Percentiles rank a stretch among this genome's conserved stretches.
These are phyloP conservation scores for Scytalidium lignicola DNA, from an alignment of 2,329 filamentous ascomycete genomes.

Conservation along the genomic window DNA sequence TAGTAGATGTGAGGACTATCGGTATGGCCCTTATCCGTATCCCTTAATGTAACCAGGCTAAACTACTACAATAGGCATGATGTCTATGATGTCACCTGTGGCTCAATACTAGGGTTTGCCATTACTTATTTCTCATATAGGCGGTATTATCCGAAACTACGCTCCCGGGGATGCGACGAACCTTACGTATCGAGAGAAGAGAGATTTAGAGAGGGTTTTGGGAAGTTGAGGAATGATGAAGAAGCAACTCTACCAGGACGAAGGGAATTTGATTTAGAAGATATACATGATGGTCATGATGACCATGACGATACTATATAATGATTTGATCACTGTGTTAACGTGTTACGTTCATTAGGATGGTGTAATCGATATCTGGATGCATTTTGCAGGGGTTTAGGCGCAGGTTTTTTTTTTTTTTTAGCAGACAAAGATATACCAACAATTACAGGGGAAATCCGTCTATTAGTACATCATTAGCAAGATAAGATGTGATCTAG, in stretches of 20 bases:
- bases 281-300: background rate
- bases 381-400: background rate
- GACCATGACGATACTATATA: background rate
- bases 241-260: slow-evolving; percentile 12
- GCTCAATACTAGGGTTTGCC: slow-evolving; percentile 53
- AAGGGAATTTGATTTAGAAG: background rate
- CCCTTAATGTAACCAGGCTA: background rate
- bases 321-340: background rate
- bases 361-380: background rate
- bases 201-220: slow-evolving; percentile 25
- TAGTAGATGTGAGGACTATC: slow-evolving; percentile 63
- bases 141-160: slow-evolving; percentile 55
- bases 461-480: background rate
- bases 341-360: background rate
- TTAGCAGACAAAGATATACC: too few relatives aligned
- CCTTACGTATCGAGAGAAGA: slow-evolving; percentile 42
- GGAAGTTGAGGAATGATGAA: slow-evolving; percentile 27
- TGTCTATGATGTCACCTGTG: slow-evolving; percentile 62
- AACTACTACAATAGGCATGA: slow-evolving; percentile 42
- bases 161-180: slow-evolving; percentile 48
- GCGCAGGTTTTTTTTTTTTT: too few relatives aligned
- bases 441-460: background rate
- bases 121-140: slow-evolving; percentile 63
- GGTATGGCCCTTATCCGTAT: slow-evolving; percentile 25
- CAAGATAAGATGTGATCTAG: slow-evolving; percentile 14